Evolutionary conservation across 768 basidiomycete genomes (phyloP), one percentile per base, ranked within the genome.

Genomic region (Boletus fagicola): DNA sequence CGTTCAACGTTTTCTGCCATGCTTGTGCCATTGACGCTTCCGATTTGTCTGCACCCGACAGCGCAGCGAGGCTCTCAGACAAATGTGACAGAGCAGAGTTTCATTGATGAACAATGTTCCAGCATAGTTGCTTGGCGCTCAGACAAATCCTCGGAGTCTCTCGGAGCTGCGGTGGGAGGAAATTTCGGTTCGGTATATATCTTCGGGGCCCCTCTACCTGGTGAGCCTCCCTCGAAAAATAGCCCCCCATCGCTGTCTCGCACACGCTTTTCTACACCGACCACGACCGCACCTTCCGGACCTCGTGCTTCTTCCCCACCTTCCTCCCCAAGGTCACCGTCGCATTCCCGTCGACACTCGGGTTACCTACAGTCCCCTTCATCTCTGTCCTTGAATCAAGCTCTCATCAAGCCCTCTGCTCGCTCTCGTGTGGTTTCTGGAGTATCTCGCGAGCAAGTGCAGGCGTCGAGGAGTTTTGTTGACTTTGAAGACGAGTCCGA

Each of bases 401-500:
- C 78, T 10, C 81, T 83, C 5, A 85, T 87, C 66, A 75, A 75
- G 38, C 71, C 85, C 12, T 72, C 80, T n/a, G 72, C 79, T 28
- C 81, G 84, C 50, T 80, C 87, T 18, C 78, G 82, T 6, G 80
- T 87, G 6, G 87, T 90, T 1, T 87, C 90, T n/a, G 86, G 84
- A 12, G 73, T 93, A 5, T 88, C 83, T 9, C 75, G 76, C 10
- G 87, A 90, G 58, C 81, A 81, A 57, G 88, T 82, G 0, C 87
- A 92, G 68, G 91, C 90, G 0, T 84, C 88, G 0, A 90, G 82
- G 72, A 90, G 84, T 62, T 86, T 82, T 64, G 86, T 92, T 2
- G 92, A 93, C 66, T 90, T 85, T 55, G 91, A 92, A 3, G 88
- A 91, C 44, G 91, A 93, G 65, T 78, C 86, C 2, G 86, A 85